Evolutionary conservation across 306 rosid species (phyloP), one percentile per base, ranked within the genome.

Genomic region (Amphicarpaea edgeworthii): DNA sequence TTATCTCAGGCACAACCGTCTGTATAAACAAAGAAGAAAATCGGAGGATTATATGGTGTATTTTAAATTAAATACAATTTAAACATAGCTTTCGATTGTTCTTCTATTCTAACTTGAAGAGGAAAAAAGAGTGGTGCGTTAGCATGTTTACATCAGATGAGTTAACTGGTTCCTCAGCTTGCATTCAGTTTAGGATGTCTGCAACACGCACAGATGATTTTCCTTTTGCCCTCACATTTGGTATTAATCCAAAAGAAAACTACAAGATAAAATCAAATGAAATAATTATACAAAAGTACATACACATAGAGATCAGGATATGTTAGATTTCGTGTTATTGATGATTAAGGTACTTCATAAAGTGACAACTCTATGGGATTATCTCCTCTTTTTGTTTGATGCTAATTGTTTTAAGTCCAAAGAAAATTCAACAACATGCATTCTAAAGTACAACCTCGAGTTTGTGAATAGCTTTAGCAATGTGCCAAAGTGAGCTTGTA

Each of bases 171-270:
- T 95, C 99, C 85, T 95, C 99, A 4, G 90, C 87, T 80, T 92
- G 97, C 97, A 92, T 86, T 57, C 88, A 87, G 77, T 90, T 89
- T 60, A 95, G 81, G 77, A 95, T 95, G 84, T 95, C 99, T 23
- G 97, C 90, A 71, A 95, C 82, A 80, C 90, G 90, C 26, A 95
- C 99, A 21, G 99, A 95, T 80, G 93, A 91, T 88, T 86, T 95
- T 67, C 99, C 99, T 86, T 95, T 95, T 19, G 97, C 97, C 85
- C 97, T 88, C 86, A 95, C 96, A 75, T 90, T 88, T 63, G 96
- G 97, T 89, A 95, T 90, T 51, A 89, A 80, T 67, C 99, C 97
- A 87, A 92, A 95, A 82, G 97, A 89, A 83, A 83, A 92, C 99
- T 95, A 79, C 71, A 85, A 40, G 46, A 68, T 62, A 70, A 21